Conservation (phyloP, 441 rosid species). For the Populus tomentosa region DNA sequence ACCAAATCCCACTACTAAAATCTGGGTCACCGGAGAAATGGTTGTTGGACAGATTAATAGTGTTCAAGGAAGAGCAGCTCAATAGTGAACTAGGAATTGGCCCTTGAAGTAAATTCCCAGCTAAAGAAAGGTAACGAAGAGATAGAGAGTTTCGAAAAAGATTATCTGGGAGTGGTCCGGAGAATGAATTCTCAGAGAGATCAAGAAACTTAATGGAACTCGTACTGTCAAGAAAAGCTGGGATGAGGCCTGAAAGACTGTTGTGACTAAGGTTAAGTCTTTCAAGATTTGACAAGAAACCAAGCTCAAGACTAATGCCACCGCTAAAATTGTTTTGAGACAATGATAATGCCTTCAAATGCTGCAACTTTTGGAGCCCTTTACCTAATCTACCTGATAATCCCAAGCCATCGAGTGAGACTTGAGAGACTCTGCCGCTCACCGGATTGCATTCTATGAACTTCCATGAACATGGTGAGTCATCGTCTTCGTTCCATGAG, state of each 20-base stretch:
- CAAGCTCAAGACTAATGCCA: constrained; percentile 33
- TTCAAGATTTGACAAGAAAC: constrained; percentile 37
- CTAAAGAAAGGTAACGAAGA: constrained; percentile 50
- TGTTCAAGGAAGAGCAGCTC: constrained; percentile 53
- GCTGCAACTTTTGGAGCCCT: constrained; percentile 68
- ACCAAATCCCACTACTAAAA: constrained; percentile 46
- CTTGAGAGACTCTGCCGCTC: constrained; percentile 49
- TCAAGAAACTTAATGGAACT: constrained; percentile 59
- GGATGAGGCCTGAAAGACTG: constrained; percentile 55
- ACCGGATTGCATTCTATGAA: constrained; percentile 62
- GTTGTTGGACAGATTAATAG: constrained; percentile 61
- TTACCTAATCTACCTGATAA: constrained; percentile 70
- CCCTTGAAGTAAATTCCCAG: constrained; percentile 60
- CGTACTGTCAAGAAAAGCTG: constrained; percentile 35
- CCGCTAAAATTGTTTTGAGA: constrained; percentile 65
- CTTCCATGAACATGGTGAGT: constrained; percentile 81
- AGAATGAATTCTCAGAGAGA: constrained; percentile 60
- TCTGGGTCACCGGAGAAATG: constrained; percentile 47
- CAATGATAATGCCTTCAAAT: constrained; percentile 59
- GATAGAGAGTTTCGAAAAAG: constrained; percentile 41
- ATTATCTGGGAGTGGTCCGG: constrained; percentile 60
- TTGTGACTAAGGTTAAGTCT: constrained; percentile 63
- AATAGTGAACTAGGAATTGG: constrained; percentile 48
- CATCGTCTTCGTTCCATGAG: constrained; percentile 88
- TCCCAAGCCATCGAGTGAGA: constrained; percentile 57